These are phyloP conservation scores for Erysimum cheiranthoides DNA, from an alignment of 345 rosid species.

Conservation along the genomic window DNA sequence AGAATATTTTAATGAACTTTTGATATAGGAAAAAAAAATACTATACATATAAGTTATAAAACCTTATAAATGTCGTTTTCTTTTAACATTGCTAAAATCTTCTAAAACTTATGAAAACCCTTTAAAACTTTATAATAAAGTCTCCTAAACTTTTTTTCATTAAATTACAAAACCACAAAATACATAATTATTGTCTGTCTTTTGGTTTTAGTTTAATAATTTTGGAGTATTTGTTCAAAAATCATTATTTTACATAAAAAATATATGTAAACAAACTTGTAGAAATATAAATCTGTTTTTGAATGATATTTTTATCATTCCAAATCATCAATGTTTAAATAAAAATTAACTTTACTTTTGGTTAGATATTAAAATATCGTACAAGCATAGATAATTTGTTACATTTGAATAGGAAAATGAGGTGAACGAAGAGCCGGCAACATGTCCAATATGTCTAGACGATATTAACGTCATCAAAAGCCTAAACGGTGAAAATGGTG, in stretches of 20 bases:
- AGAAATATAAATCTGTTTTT: neutral
- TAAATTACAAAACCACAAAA: too few species aligned
- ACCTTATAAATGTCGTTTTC: too few species aligned
- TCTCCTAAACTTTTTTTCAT: too few species aligned
- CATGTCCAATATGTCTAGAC: slow-evolving; percentile 80
- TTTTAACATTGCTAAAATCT: too few species aligned
- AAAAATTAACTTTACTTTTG: neutral
- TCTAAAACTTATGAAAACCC: too few species aligned
- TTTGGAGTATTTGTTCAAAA: too few species aligned
- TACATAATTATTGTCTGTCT: too few species aligned
- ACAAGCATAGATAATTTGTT: neutral
- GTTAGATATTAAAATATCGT: neutral
- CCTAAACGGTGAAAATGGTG: neutral
- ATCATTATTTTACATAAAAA: neutral
- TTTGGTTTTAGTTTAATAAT: too few species aligned
- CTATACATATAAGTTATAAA: too few species aligned
- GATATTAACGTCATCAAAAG: slow-evolving; percentile 45
- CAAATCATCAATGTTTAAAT: neutral
- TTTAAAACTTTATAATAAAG: too few species aligned
- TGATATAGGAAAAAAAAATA: too few species aligned
- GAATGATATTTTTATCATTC: neutral
- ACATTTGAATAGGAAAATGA: slow-evolving; percentile 6
- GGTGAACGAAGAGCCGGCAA: slow-evolving; percentile 48
- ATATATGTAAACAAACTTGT: neutral
- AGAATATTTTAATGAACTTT: too few species aligned